Evolutionary conservation across 306 rosid species (phyloP).

Genomic region (Luffa aegyptiaca): DNA sequence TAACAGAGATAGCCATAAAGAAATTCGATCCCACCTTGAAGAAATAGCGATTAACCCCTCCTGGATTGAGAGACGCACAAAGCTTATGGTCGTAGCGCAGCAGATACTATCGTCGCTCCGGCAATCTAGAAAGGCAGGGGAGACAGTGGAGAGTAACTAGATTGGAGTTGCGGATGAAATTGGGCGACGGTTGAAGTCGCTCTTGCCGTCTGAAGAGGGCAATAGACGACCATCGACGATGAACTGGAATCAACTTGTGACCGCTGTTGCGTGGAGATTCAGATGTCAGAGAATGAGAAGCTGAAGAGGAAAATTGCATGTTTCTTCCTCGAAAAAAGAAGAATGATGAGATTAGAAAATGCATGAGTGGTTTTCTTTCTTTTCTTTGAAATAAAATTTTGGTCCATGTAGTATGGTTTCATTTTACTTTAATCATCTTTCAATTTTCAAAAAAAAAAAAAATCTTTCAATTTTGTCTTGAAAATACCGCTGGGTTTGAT

Average conservation of each 20-base stretch:
- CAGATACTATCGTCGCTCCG: neutral
- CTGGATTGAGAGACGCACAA: neutral
- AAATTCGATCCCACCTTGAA: neutral
- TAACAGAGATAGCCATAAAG: neutral
- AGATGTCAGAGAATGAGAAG: neutral
- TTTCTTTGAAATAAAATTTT: too few relatives aligned
- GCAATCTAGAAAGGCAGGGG: neutral
- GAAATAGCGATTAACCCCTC: neutral
- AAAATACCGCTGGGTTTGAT: too few relatives aligned
- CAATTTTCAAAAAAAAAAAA: too few relatives aligned
- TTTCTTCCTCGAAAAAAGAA: too few relatives aligned
- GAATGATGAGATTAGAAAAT: too few relatives aligned
- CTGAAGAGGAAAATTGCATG: too few relatives aligned
- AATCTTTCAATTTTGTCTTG: too few relatives aligned
- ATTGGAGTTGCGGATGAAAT: neutral
- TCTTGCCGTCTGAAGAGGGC: neutral
- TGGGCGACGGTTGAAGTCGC: neutral
- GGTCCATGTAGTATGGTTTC: too few relatives aligned
- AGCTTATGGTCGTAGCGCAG: neutral
- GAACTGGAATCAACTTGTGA: neutral
- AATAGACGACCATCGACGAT: neutral
- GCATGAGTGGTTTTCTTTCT: too few relatives aligned
- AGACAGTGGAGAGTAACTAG: neutral
- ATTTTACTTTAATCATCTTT: too few relatives aligned
- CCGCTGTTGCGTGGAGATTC: neutral